Conservation (phyloP, 2,329 filamentous ascomycete genomes). For the Septoria linicola region DNA sequence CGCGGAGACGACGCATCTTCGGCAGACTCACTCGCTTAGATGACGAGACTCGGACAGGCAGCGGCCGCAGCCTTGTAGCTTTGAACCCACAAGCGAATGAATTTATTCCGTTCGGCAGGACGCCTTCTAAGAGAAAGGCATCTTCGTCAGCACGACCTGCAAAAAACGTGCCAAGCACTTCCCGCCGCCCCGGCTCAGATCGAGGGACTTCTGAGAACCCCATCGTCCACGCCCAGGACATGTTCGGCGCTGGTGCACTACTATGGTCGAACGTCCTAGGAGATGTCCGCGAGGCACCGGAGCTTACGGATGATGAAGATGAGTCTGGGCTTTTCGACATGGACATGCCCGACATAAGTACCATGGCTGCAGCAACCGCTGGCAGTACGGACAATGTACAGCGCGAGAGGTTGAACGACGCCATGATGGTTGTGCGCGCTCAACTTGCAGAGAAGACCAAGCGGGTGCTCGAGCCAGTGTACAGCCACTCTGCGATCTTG, state of each 20-base stretch:
- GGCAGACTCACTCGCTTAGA: not conserved
- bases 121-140: constrained; percentile 34
- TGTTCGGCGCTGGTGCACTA: constrained; percentile 21
- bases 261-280: not conserved
- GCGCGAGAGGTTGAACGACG: constrained; percentile 14
- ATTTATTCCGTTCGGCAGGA: constrained; percentile 26
- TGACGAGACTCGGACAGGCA: not conserved
- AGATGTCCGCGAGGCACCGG: not conserved
- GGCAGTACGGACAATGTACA: not conserved
- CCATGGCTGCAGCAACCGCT: not conserved
- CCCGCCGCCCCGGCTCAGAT: constrained; percentile 8
- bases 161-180: constrained; percentile 15
- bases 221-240: constrained; percentile 23
- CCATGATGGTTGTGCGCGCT: constrained; percentile 11
- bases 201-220: constrained; percentile 12
- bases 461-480: constrained; percentile 5
- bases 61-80: not conserved
- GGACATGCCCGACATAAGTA: constrained; percentile 5
- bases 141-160: constrained; percentile 25
- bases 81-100: constrained; percentile 30
- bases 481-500: constrained; percentile 24
- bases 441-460: constrained; percentile 8
- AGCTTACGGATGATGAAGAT: constrained; percentile 9
- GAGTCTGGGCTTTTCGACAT: constrained; percentile 15
- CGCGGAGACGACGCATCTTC: constrained; percentile 6